These are phyloP conservation scores for Pyrenula massariospora DNA, from an alignment of 495 filamentous ascomycete genomes.

Conservation along the genomic window DNA sequence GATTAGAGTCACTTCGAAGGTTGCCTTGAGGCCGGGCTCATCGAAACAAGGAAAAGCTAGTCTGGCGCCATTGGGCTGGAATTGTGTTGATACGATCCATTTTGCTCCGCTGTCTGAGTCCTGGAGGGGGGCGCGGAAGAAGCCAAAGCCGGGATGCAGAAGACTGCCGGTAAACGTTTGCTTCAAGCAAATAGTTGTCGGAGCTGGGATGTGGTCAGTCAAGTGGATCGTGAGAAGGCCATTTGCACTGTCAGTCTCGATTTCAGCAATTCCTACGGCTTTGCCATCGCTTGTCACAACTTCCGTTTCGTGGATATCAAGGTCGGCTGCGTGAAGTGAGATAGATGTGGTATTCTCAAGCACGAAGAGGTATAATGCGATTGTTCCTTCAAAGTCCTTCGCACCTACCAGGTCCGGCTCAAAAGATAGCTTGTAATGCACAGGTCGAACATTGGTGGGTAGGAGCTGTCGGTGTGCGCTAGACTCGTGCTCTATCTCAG, in stretches of 20 bases:
- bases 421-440: slow-evolving; percentile 60
- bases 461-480: slow-evolving; percentile 19
- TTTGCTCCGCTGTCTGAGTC: slow-evolving; percentile 48
- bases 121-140: slow-evolving; percentile 70
- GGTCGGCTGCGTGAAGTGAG: slow-evolving; percentile 59
- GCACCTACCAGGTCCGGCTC: slow-evolving; percentile 63
- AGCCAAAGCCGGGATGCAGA: slow-evolving; percentile 74
- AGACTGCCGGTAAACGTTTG: slow-evolving; percentile 56
- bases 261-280: slow-evolving; percentile 31
- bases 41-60: slow-evolving; percentile 71
- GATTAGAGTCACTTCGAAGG: slow-evolving; percentile 61
- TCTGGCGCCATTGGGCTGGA: slow-evolving; percentile 69
- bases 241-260: slow-evolving; percentile 48
- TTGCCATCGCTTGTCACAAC: slow-evolving; percentile 20
- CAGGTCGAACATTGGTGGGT: slow-evolving; percentile 51
- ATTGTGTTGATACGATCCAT: slow-evolving; percentile 66
- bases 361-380: slow-evolving; percentile 61
- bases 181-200: slow-evolving; percentile 49
- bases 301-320: slow-evolving; percentile 56
- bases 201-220: slow-evolving; percentile 43
- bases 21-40: slow-evolving; percentile 64
- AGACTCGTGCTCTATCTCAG: not conserved
- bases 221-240: slow-evolving; percentile 39
- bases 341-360: slow-evolving; percentile 60
- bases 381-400: slow-evolving; percentile 52